Conservation (phyloP, 2,329 filamentous ascomycete genomes). For the Lasiodiplodia gonubiensis region DNA sequence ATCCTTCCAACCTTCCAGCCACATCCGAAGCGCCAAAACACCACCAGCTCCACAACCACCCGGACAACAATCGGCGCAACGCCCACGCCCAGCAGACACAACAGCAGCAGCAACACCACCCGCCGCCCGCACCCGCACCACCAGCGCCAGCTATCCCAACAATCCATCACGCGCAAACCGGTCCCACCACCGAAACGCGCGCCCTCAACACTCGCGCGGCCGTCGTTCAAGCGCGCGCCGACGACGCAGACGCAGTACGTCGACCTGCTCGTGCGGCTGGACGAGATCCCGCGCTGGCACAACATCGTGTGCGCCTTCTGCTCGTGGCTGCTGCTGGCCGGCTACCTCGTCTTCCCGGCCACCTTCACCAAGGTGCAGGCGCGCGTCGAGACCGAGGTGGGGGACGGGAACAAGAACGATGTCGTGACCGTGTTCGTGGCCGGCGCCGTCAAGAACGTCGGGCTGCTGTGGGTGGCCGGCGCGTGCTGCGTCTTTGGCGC, state of each 20-base stretch:
- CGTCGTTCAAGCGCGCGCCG: not conserved
- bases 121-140: not conserved
- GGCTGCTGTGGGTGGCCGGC: slow-evolving; percentile 52
- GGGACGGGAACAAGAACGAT: slow-evolving; percentile 35
- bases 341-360: slow-evolving; percentile 60
- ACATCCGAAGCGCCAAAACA: not conserved
- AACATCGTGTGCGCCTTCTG: slow-evolving; percentile 56
- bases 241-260: slow-evolving; percentile 15
- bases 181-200: not conserved
- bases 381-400: slow-evolving; percentile 37
- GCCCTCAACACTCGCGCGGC: not conserved
- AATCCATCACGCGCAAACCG: not conserved
- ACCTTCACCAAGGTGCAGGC: slow-evolving; percentile 56
- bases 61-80: not conserved
- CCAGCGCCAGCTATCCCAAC: not conserved
- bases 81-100: not conserved
- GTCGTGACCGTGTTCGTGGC: slow-evolving; percentile 40
- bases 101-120: not conserved
- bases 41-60: not conserved
- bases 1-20: not conserved
- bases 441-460: slow-evolving; percentile 45
- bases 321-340: slow-evolving; percentile 58
- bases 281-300: slow-evolving; percentile 53
- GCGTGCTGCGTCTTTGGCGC: slow-evolving; percentile 51
- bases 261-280: slow-evolving; percentile 56